phyloP scores from a whole-genome alignment of 129 eudicot genomes.

The Smallanthus sonchifolius region DNA sequence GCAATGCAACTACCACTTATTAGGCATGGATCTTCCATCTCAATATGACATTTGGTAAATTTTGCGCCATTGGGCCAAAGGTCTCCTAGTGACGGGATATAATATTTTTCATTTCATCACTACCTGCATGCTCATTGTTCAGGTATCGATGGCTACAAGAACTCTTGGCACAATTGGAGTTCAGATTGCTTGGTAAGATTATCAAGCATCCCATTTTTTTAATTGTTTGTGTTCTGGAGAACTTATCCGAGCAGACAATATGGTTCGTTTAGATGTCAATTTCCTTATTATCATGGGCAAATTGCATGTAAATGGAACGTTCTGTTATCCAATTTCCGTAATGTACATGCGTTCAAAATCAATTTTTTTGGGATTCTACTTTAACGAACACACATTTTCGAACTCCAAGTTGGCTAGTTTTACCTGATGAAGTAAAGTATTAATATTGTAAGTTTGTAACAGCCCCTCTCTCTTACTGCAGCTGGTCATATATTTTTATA shows the following conservation, averaged over 20 bases:
- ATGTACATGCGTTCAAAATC: neutral
- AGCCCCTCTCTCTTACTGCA: slow-evolving; percentile 37
- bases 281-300: neutral
- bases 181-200: slow-evolving; percentile 78
- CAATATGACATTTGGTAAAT: neutral
- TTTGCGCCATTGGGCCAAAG: neutral
- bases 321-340: neutral
- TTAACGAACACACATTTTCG: neutral
- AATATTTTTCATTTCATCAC: slow-evolving; percentile 2
- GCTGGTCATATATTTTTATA: slow-evolving; percentile 93
- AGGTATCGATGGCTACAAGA: slow-evolving; percentile 99
- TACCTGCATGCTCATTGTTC: slow-evolving; percentile 23
- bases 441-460: slow-evolving; percentile 14
- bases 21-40: neutral
- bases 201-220: neutral
- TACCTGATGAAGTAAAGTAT: slow-evolving; percentile 2
- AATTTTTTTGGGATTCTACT: neutral
- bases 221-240: slow-evolving; percentile 3
- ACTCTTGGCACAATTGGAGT: slow-evolving; percentile 90
- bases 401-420: slow-evolving; percentile 3
- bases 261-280: neutral
- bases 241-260: neutral
- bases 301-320: neutral
- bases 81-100: neutral
- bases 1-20: neutral